These are phyloP conservation scores for Globisporangium spinosum DNA, from an alignment of 352 stramenopile species.

Conservation along the genomic window DNA sequence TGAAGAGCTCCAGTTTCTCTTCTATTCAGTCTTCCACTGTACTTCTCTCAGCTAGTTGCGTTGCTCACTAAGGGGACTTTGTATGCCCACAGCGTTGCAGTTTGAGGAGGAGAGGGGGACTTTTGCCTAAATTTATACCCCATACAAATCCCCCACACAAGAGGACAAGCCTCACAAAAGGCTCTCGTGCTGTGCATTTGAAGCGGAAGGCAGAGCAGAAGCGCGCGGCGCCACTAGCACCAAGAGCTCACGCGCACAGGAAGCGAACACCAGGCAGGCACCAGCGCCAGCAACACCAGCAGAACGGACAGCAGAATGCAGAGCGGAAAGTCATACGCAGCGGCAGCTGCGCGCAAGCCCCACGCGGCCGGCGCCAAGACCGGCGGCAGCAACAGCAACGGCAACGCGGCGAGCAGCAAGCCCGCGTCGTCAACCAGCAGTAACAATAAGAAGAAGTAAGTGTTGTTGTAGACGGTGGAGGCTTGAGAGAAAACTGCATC, in stretches of 20 bases:
- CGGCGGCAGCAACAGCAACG: constrained; percentile 6
- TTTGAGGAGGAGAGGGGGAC: neutral
- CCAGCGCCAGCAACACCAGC: neutral
- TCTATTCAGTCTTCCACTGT: neutral
- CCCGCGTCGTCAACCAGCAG: neutral
- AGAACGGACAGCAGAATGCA: constrained; percentile 1
- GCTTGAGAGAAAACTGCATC: neutral
- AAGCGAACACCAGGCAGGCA: constrained; percentile 1
- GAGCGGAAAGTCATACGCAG: constrained; percentile 18
- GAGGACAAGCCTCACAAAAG: neutral
- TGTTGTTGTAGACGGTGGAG: constrained; percentile 1
- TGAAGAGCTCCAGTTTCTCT: neutral
- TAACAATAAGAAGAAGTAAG: constrained; percentile 39
- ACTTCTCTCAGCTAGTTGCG: neutral
- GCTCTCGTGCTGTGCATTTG: neutral
- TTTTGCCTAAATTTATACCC: neutral
- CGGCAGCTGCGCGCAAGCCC: constrained; percentile 14
- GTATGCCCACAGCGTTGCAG: neutral
- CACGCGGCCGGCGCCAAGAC: constrained; percentile 21
- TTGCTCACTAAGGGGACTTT: neutral
- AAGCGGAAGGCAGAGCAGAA: neutral
- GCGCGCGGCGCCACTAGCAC: constrained; percentile 1
- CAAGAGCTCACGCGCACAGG: neutral
- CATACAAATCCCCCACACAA: neutral
- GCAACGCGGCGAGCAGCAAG: constrained; percentile 3